These are phyloP conservation scores for Sugiyamaella sp. DNA, from an alignment of 1,139 yeast genomes.

Conservation along the genomic window DNA sequence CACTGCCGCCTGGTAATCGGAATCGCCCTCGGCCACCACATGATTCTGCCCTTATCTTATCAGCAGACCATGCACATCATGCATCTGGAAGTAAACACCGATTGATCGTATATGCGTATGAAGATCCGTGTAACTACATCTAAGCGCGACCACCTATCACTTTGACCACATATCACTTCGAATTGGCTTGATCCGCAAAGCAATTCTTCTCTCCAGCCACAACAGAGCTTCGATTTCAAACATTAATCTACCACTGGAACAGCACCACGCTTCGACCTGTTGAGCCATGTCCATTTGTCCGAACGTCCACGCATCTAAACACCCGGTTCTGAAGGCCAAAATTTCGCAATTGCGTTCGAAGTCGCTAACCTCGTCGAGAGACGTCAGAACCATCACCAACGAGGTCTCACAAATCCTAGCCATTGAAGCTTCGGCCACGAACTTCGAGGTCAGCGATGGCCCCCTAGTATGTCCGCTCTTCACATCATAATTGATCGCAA, in stretches of 20 bases:
- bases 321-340: conserved; percentile 38
- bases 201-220: too few relatives aligned
- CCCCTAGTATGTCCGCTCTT: conserved; percentile 10
- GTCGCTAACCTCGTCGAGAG: conserved; percentile 27
- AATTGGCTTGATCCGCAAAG: too few relatives aligned
- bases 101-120: background rate
- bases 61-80: background rate
- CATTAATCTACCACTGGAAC: background rate
- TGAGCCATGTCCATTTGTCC: background rate
- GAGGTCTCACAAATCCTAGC: conserved; percentile 40
- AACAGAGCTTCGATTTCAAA: too few relatives aligned
- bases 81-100: background rate
- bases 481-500: background rate
- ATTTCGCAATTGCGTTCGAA: conserved; percentile 38
- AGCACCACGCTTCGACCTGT: too few relatives aligned
- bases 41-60: background rate
- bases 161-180: too few relatives aligned
- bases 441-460: conserved; percentile 26
- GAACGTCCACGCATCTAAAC: conserved; percentile 36
- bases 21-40: conserved; percentile 1
- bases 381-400: conserved; percentile 33
- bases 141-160: too few relatives aligned
- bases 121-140: too few relatives aligned
- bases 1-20: background rate
- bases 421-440: conserved; percentile 36